Conservation (phyloP, 768 basidiomycete genomes). For the Trametes villosa region DNA sequence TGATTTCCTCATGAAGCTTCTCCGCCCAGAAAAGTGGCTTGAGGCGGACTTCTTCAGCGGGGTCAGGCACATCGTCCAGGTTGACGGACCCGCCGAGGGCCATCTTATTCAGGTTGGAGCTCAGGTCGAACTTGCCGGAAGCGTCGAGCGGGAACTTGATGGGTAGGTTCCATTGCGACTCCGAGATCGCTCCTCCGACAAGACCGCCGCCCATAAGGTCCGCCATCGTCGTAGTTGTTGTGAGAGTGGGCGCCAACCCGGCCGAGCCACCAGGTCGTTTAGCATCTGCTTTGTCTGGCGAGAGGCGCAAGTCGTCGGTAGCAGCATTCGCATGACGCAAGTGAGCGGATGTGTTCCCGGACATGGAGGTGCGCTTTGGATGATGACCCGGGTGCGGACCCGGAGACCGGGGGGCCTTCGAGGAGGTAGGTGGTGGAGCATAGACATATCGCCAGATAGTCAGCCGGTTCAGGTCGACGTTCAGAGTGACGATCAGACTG, state of each 20-base stretch:
- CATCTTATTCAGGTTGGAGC: constrained; percentile 6
- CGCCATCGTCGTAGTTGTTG: constrained; percentile 56
- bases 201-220: constrained; percentile 33
- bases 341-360: constrained; percentile 18
- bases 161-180: constrained; percentile 19
- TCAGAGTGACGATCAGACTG: constrained; percentile 61
- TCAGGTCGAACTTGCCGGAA: constrained; percentile 8
- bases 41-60: constrained; percentile 44
- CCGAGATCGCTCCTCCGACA: constrained; percentile 23
- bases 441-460: constrained; percentile 77
- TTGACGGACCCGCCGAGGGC: neutral
- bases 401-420: constrained; percentile 22
- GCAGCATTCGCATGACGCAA: constrained; percentile 21
- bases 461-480: constrained; percentile 54
- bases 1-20: constrained; percentile 53
- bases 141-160: constrained; percentile 13
- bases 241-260: constrained; percentile 57
- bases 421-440: constrained; percentile 45
- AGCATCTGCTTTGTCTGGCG: constrained; percentile 21
- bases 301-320: constrained; percentile 18
- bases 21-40: constrained; percentile 78
- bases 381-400: constrained; percentile 18
- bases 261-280: constrained; percentile 51
- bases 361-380: constrained; percentile 27
- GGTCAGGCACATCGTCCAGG: constrained; percentile 23